Conservation (phyloP, 2,329 filamentous ascomycete genomes). For the Pseudogymnoascus sp. region DNA sequence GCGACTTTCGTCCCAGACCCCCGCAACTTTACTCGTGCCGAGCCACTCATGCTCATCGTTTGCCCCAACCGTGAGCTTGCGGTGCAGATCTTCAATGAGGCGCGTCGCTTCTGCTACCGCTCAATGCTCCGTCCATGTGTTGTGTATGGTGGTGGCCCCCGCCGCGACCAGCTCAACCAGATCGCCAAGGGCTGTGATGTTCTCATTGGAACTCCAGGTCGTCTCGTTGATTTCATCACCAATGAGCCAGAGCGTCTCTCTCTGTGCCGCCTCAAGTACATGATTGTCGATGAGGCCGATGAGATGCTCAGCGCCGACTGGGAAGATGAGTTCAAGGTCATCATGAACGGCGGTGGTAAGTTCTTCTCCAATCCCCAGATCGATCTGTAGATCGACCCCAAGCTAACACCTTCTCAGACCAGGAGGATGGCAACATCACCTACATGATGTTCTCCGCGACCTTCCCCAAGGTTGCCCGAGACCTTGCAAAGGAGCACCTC, state of each 20-base stretch:
- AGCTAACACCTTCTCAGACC: slow-evolving; percentile 42
- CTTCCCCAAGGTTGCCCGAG: slow-evolving; percentile 72
- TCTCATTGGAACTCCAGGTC: slow-evolving; percentile 79
- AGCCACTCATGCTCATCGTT: slow-evolving; percentile 81
- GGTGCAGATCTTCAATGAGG: slow-evolving; percentile 91
- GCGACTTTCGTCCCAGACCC: slow-evolving; percentile 43
- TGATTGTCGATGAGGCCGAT: slow-evolving; percentile 88
- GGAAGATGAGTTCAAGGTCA: slow-evolving; percentile 64
- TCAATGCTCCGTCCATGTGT: slow-evolving; percentile 91
- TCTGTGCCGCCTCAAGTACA: slow-evolving; percentile 68
- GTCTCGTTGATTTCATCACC: slow-evolving; percentile 72
- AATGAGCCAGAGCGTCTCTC: slow-evolving; percentile 59
- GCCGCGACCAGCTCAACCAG: slow-evolving; percentile 61
- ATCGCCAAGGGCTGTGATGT: slow-evolving; percentile 81
- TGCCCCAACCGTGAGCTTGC: slow-evolving; percentile 84
- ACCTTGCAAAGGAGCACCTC: slow-evolving; percentile 70
- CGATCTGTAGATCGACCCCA: neutral
- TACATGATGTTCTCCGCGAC: slow-evolving; percentile 91
- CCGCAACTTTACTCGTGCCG: slow-evolving; percentile 53
- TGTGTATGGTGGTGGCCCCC: slow-evolving; percentile 74
- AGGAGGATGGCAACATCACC: slow-evolving; percentile 62
- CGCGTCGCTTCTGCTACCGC: slow-evolving; percentile 85
- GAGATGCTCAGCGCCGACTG: slow-evolving; percentile 80
- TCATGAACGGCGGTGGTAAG: slow-evolving; percentile 76
- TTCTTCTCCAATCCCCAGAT: slow-evolving; percentile 15